Evolutionary conservation across 108 stramenopile species (phyloP).

Genomic region (Mediolabrus comicus): DNA sequence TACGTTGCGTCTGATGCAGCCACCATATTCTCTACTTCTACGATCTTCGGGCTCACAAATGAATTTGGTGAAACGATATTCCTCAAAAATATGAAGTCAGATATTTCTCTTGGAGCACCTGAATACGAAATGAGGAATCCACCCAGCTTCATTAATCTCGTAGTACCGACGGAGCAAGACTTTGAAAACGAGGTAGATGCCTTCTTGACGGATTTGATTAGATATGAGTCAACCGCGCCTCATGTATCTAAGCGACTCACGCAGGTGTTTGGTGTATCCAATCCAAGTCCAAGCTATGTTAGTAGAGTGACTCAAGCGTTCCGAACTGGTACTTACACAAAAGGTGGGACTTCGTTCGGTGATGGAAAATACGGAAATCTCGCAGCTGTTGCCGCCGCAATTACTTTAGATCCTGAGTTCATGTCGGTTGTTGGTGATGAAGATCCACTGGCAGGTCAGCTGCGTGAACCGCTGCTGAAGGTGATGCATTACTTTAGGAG

Average conservation of each 20-base stretch:
- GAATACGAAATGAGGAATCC: slow-evolving; percentile 4
- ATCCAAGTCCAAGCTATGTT: slow-evolving; percentile 49
- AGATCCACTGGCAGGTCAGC: slow-evolving; percentile 44
- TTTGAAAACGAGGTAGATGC: slow-evolving; percentile 42
- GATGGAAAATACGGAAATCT: slow-evolving; percentile 56
- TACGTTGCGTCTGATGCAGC: slow-evolving; percentile 13
- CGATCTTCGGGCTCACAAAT: slow-evolving; percentile 28
- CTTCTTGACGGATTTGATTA: slow-evolving; percentile 27
- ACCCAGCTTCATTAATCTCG: slow-evolving; percentile 3
- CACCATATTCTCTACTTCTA: slow-evolving; percentile 10
- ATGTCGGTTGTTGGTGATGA: slow-evolving; percentile 32
- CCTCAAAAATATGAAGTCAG: slow-evolving; percentile 35
- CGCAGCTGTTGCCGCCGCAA: slow-evolving; percentile 51
- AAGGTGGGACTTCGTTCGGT: slow-evolving; percentile 30
- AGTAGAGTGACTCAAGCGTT: slow-evolving; percentile 35
- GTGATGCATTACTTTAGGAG: slow-evolving; percentile 34
- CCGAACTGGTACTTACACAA: slow-evolving; percentile 14
- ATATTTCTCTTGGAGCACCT: slow-evolving; percentile 1
- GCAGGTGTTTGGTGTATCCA: slow-evolving; percentile 44
- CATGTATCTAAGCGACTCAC: slow-evolving; percentile 45
- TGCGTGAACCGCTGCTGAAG: slow-evolving; percentile 45
- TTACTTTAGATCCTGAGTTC: slow-evolving; percentile 58
- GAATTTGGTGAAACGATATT: slow-evolving; percentile 35
- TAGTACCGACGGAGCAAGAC: background rate
- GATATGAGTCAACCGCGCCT: slow-evolving; percentile 55